Percentiles rank a stretch among this genome's conserved stretches.
Conservation (phyloP, 179 eudicot genomes). For the Silene vulgaris region DNA sequence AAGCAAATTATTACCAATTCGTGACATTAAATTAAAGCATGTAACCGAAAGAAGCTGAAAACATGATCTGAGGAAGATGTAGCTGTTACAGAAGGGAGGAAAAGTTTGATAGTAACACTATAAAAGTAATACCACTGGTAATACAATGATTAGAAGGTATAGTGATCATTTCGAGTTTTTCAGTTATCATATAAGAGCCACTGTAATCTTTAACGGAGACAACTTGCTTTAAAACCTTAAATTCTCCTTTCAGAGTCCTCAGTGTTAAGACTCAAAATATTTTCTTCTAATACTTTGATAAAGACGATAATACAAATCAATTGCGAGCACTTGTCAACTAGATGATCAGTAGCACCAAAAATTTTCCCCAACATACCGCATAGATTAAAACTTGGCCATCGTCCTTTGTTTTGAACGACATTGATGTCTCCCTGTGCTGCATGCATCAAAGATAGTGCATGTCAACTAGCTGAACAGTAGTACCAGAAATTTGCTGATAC, state of each 20-base stretch:
- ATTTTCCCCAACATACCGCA: slow-evolving; percentile 55
- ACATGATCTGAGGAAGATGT: neutral
- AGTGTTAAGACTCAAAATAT: neutral
- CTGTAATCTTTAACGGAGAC: neutral
- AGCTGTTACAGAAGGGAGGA: neutral
- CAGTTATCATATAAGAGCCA: neutral
- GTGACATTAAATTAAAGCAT: neutral
- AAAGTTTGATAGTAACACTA: too few species aligned
- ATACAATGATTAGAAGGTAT: neutral
- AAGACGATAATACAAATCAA: neutral
- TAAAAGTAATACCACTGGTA: neutral
- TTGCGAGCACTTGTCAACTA: neutral
- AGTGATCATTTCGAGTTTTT: neutral
- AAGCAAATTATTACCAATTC: neutral
- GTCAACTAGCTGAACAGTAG: slow-evolving; percentile 13
- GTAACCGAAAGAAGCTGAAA: neutral
- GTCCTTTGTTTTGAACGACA: slow-evolving; percentile 99
- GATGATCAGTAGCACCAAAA: neutral
- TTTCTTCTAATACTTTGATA: neutral
- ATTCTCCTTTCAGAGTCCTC: neutral
- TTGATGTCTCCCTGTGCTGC: slow-evolving; percentile 97
- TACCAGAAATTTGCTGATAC: neutral
- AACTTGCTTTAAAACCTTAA: neutral
- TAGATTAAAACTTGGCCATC: slow-evolving; percentile 96
- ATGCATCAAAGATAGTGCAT: slow-evolving; percentile 19